Percentiles rank a stretch among this genome's conserved stretches.
phyloP scores from a whole-genome alignment of 2,329 filamentous ascomycete genomes.

The Sporothrix brunneoviolacea region DNA sequence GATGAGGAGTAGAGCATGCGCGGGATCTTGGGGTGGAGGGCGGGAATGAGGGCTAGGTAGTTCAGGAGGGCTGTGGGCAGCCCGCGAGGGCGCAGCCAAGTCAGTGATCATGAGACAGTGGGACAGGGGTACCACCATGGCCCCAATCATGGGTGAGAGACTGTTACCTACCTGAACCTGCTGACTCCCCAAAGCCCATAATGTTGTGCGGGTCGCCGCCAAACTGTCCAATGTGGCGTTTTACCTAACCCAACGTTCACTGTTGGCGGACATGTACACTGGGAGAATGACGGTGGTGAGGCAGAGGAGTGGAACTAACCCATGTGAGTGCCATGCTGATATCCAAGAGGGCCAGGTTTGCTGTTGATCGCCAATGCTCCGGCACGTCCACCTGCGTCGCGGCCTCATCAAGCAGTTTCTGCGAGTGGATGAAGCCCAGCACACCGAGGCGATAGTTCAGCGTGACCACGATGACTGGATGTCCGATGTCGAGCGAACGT shows the following conservation, averaged over 20 bases:
- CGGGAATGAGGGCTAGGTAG: neutral
- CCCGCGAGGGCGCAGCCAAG: too few species aligned
- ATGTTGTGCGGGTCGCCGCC: neutral
- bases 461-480: neutral
- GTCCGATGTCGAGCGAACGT: neutral
- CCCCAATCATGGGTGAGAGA: too few species aligned
- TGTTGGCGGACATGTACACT: too few species aligned
- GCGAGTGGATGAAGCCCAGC: neutral
- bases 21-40: neutral
- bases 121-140: neutral
- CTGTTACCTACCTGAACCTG: neutral
- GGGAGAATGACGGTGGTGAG: too few species aligned
- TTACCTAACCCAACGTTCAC: too few species aligned
- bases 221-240: neutral
- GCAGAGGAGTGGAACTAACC: neutral
- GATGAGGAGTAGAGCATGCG: constrained; percentile 1
- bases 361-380: neutral
- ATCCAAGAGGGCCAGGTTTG: neutral
- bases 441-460: constrained; percentile 2
- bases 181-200: constrained; percentile 2
- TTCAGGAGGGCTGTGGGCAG: neutral
- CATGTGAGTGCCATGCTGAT: neutral
- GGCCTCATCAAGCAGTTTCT: neutral
- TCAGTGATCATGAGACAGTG: too few species aligned
- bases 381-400: neutral